Evolutionary conservation across 73 alveolate species (phyloP).

Genomic region (Tetrahymena thermophila): DNA sequence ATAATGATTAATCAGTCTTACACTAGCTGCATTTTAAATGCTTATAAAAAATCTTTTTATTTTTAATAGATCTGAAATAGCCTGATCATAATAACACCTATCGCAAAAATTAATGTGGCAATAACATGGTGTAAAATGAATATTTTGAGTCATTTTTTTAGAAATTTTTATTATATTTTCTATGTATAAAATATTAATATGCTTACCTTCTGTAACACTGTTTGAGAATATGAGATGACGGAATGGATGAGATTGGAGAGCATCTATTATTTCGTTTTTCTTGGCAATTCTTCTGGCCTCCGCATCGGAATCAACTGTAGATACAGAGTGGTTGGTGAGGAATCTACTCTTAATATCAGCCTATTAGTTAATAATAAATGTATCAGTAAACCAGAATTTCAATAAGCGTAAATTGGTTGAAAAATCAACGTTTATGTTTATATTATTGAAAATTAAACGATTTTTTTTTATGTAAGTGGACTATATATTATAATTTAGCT

Average conservation of each 20-base stretch:
- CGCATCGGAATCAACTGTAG: background rate
- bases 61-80: background rate
- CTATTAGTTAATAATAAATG: background rate
- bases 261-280: background rate
- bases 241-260: constrained; percentile 22
- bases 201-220: background rate
- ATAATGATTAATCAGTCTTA: too few species aligned
- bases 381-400: background rate
- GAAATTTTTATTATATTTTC: background rate
- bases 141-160: background rate
- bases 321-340: background rate
- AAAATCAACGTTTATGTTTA: background rate
- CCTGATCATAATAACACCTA: background rate
- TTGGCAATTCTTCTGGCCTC: background rate
- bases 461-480: background rate
- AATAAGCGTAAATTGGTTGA: background rate
- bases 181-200: too few species aligned
- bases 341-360: background rate
- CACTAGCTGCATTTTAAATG: background rate
- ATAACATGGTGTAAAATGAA: too few species aligned
- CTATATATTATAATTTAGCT: background rate
- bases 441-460: background rate
- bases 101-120: background rate
- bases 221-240: constrained; percentile 30
- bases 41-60: too few species aligned